Base-by-base conservation (phyloP, 2,329 filamentous ascomycete genomes). In the Aspergillus puulaauensis region DNA sequence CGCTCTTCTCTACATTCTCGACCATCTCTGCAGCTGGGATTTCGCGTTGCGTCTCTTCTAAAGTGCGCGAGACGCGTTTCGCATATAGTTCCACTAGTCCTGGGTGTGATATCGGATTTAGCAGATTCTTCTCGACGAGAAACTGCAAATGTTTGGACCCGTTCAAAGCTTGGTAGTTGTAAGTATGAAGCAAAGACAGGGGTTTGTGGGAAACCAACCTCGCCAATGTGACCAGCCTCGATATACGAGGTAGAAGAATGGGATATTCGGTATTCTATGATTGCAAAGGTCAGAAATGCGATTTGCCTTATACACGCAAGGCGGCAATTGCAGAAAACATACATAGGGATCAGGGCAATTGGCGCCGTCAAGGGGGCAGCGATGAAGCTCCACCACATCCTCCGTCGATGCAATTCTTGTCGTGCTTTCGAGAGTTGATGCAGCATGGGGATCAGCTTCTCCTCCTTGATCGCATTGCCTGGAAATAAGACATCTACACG, bases 211-310 rank as follows among this genome's bases (percentile, higher is more conserved):
- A 71, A 63, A 67, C 74, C 59, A 61, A 82, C 81, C 81, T 75
- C 89, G 85, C 86, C 90, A 96, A 75, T 96, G 91, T 19, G 90
- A 96, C 89, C 90, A 98, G 24, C 91, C 79, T 63, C 95, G 85
- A 78, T 96, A 99, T 17, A 85, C 86, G 41, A 98, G 84, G 74
- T 98, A 99, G 80, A 98, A 98, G 80, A 98, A 98, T 17, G 95
- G 95, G 12, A 99, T 80, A 72, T 99, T 97, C 37, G 93, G 93
- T 62, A 97, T 83, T 61, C 91, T 96, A 51, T 12, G 31, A n/a
- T 31, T 21, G 15, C 17, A 17, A n/a, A 37, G 3, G 35, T 37
- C 35, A 37, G 12, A 44, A 33, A 41, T 40, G 11, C 39, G 53
- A 48, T 39, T 35, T 39, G 41, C 31, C 41, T n/a, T 17, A 31